These are phyloP conservation scores for Russula dissimulans DNA, from an alignment of 768 basidiomycete genomes.

Conservation along the genomic window DNA sequence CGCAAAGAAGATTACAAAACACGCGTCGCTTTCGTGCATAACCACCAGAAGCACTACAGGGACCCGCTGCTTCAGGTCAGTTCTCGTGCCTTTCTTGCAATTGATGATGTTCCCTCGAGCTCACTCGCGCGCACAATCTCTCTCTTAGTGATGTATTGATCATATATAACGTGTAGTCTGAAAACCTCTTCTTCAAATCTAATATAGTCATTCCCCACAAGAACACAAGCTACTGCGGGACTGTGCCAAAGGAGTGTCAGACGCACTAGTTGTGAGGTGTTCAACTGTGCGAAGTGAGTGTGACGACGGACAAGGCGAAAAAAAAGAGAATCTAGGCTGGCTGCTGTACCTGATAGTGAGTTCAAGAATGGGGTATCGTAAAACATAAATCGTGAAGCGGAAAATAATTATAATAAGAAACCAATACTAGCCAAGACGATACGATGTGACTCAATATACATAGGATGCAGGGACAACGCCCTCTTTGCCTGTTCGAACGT, in stretches of 20 bases:
- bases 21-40: conserved; percentile 66
- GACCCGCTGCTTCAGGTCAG: conserved; percentile 57
- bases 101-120: not conserved
- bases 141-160: conserved; percentile 15
- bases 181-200: conserved; percentile 2
- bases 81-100: not conserved
- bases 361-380: conserved; percentile 17
- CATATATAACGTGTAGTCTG: not conserved
- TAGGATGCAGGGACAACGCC: conserved; percentile 91
- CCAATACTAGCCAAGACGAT: not conserved
- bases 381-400: conserved; percentile 20
- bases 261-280: conserved; percentile 7
- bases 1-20: conserved; percentile 79
- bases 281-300: conserved; percentile 17
- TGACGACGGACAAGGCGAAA: conserved; percentile 8
- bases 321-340: conserved; percentile 19
- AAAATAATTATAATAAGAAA: conserved; percentile 18
- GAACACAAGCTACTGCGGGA: conserved; percentile 12
- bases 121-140: not conserved
- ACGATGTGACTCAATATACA: conserved; percentile 49
- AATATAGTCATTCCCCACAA: conserved; percentile 11
- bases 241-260: conserved; percentile 15
- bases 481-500: conserved; percentile 68
- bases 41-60: conserved; percentile 82
- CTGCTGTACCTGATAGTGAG: conserved; percentile 12